These are phyloP conservation scores for Leucocoprinus leucothites DNA, from an alignment of 768 basidiomycete genomes.

Conservation along the genomic window DNA sequence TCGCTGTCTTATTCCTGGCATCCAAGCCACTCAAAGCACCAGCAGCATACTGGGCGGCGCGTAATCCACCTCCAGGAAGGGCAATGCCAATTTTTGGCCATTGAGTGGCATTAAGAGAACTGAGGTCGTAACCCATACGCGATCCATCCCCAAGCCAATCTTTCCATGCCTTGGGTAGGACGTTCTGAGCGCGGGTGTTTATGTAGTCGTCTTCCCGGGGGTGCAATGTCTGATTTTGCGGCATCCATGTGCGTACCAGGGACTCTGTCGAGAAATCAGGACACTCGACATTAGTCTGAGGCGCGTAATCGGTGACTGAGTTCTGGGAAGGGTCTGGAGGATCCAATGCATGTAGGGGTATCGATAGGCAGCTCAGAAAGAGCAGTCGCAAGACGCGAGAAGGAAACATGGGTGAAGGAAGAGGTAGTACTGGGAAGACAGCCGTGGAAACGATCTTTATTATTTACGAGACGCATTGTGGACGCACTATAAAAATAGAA, in stretches of 20 bases:
- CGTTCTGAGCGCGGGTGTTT: constrained; percentile 32
- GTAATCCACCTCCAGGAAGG: constrained; percentile 67
- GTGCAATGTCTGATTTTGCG: constrained; percentile 49
- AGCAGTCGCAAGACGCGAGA: not conserved
- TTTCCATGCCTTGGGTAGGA: constrained; percentile 49
- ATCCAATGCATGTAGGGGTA: not conserved
- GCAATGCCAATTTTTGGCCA: constrained; percentile 61
- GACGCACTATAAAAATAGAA: too few species aligned
- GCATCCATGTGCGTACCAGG: constrained; percentile 49
- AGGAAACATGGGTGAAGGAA: not conserved
- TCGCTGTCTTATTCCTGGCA: constrained; percentile 55
- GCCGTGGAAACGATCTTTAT: too few species aligned
- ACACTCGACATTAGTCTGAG: constrained; percentile 43
- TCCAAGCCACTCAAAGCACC: constrained; percentile 58
- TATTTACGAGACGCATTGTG: too few species aligned
- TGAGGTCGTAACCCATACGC: constrained; percentile 49
- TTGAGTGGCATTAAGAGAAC: constrained; percentile 28
- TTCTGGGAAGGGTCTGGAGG: not conserved
- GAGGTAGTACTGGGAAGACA: too few species aligned
- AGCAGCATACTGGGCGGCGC: constrained; percentile 66
- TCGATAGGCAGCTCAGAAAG: not conserved
- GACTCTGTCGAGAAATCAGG: constrained; percentile 44
- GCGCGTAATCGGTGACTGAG: constrained; percentile 49
- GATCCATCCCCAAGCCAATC: constrained; percentile 59
- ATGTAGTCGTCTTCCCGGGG: constrained; percentile 49